Evolutionary conservation across 1,284 basidiomycete species (phyloP).

Genomic region (Wolfiporia cocos): DNA sequence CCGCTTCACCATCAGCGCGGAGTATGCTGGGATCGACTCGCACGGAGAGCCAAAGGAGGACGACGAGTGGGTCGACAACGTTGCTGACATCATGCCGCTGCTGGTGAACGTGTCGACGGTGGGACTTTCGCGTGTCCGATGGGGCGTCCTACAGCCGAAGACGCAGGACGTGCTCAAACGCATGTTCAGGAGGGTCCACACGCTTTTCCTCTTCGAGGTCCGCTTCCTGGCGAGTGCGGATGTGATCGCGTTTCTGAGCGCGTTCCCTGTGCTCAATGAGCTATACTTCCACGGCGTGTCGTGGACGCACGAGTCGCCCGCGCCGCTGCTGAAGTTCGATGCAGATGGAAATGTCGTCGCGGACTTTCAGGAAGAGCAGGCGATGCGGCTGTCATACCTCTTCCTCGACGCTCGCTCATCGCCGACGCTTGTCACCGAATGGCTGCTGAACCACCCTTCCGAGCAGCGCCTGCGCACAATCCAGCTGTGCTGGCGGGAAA

Average conservation of each 20-base stretch:
- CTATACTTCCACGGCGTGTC: conserved; percentile 28
- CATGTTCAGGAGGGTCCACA: conserved; percentile 18
- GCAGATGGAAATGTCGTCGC: neutral
- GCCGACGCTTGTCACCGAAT: conserved; percentile 26
- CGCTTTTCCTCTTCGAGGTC: conserved; percentile 27
- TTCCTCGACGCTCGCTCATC: conserved; percentile 26
- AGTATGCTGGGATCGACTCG: conserved; percentile 17
- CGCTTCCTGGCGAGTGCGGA: conserved; percentile 23
- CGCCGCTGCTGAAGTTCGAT: conserved; percentile 9
- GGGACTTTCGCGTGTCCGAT: conserved; percentile 22
- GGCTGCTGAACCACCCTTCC: conserved; percentile 23
- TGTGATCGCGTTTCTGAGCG: conserved; percentile 23
- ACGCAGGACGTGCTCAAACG: conserved; percentile 19
- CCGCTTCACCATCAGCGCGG: conserved; percentile 22
- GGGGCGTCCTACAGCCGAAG: conserved; percentile 18
- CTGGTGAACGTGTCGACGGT: conserved; percentile 19
- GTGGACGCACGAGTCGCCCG: conserved; percentile 22
- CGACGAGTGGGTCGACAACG: conserved; percentile 24
- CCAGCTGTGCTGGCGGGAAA: conserved; percentile 28
- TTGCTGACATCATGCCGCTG: conserved; percentile 14
- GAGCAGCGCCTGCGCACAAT: conserved; percentile 23
- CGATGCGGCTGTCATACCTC: conserved; percentile 24
- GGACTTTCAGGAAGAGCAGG: conserved; percentile 4
- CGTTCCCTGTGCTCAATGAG: conserved; percentile 23
- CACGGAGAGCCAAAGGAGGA: conserved; percentile 19